phyloP scores from a whole-genome alignment of 2,329 filamentous ascomycete genomes.

The Penicillium sp. region DNA sequence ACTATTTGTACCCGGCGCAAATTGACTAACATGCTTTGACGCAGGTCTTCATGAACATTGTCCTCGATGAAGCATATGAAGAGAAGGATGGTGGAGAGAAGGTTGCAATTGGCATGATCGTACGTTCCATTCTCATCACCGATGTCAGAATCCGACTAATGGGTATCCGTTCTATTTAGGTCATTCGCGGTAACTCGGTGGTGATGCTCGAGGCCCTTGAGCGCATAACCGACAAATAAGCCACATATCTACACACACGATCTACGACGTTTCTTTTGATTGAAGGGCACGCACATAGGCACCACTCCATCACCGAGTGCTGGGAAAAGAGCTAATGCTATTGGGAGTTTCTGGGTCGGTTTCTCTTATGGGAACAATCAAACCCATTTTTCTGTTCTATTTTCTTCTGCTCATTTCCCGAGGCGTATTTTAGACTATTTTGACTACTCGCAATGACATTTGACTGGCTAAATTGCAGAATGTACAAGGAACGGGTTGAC shows the following conservation, averaged over 20 bases:
- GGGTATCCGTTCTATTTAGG: constrained; percentile 48
- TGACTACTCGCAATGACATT: constrained; percentile 3
- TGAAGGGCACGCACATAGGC: constrained; percentile 11
- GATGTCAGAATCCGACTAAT: constrained; percentile 6
- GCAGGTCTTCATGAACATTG: constrained; percentile 96
- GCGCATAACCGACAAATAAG: constrained; percentile 46
- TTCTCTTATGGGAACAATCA: constrained; percentile 35
- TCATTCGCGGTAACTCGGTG: constrained; percentile 96
- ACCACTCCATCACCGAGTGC: constrained; percentile 13
- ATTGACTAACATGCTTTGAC: constrained; percentile 5
- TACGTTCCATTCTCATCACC: constrained; percentile 46
- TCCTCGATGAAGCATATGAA: constrained; percentile 93
- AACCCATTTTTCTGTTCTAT: constrained; percentile 26
- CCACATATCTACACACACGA: constrained; percentile 6
- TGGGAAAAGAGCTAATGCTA: constrained; percentile 32
- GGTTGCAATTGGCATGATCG: constrained; percentile 86
- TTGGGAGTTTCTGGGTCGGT: constrained; percentile 41
- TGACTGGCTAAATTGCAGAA: background rate
- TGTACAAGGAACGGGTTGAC: background rate
- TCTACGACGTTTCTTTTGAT: constrained; percentile 17
- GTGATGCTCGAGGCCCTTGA: constrained; percentile 80
- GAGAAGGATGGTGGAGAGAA: constrained; percentile 92
- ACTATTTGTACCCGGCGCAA: background rate
- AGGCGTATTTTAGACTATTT: constrained; percentile 2
- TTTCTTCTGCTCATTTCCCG: constrained; percentile 4